phyloP scores from a whole-genome alignment of 2,329 filamentous ascomycete species.

The Juglanconis sp. region DNA sequence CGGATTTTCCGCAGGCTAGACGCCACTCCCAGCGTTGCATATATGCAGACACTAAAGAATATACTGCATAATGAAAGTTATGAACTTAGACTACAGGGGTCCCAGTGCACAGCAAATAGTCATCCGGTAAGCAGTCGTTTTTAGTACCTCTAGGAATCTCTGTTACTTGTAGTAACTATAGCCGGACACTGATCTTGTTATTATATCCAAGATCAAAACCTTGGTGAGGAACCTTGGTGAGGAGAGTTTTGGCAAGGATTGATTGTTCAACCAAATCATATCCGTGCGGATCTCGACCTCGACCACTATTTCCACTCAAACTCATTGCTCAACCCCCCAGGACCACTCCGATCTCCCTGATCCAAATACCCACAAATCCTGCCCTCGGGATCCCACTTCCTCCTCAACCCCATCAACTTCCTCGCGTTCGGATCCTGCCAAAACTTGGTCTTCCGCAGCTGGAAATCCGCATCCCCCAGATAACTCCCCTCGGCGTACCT shows the following conservation, averaged over 20 bases:
- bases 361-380: constrained; percentile 44
- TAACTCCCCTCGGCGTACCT: constrained; percentile 46
- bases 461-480: constrained; percentile 53
- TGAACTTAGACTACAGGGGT: background rate
- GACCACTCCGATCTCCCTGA: constrained; percentile 38
- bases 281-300: background rate
- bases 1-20: background rate
- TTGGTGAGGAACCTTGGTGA: too few relatives aligned
- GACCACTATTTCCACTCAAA: constrained; percentile 30
- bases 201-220: too few relatives aligned
- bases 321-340: constrained; percentile 39
- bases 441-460: constrained; percentile 41
- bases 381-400: constrained; percentile 42
- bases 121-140: too few relatives aligned
- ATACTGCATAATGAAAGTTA: background rate
- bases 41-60: background rate
- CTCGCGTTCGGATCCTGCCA: constrained; percentile 42
- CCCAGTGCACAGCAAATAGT: too few relatives aligned
- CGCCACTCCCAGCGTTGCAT: too few relatives aligned
- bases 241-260: too few relatives aligned
- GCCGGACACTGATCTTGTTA: too few relatives aligned
- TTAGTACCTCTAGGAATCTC: too few relatives aligned
- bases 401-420: constrained; percentile 40
- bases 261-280: too few relatives aligned
- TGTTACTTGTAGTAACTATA: too few relatives aligned